phyloP scores from a whole-genome alignment of 768 basidiomycete genomes.

The Sporobolomyces roseus region DNA sequence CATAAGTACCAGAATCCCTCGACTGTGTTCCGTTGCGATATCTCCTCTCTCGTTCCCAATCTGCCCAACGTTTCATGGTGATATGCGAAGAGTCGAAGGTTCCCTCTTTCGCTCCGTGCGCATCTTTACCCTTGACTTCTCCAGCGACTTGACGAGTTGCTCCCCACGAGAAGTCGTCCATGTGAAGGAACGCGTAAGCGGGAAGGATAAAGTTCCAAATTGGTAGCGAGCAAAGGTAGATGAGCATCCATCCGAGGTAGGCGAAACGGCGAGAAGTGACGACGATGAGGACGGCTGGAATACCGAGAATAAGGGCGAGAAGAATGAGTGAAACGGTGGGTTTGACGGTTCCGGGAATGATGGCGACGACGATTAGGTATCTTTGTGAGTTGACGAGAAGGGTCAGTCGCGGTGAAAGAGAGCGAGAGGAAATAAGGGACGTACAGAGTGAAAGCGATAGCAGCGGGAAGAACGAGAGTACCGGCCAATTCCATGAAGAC shows the following conservation, averaged over 20 bases:
- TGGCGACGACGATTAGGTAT: slow-evolving; percentile 72
- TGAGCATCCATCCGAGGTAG: slow-evolving; percentile 76
- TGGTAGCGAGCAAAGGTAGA: slow-evolving; percentile 81
- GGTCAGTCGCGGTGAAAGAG: background rate
- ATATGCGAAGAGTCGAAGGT: slow-evolving; percentile 95
- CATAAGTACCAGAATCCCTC: slow-evolving; percentile 65
- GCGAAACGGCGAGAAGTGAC: slow-evolving; percentile 89
- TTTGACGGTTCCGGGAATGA: slow-evolving; percentile 74
- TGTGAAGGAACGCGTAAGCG: slow-evolving; percentile 91
- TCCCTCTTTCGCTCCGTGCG: slow-evolving; percentile 90
- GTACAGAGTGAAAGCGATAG: slow-evolving; percentile 79
- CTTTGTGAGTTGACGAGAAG: background rate
- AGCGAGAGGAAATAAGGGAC: too few relatives aligned
- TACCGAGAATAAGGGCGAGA: slow-evolving; percentile 87
- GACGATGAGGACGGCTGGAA: slow-evolving; percentile 91
- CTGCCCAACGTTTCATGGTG: slow-evolving; percentile 98
- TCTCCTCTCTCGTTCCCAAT: slow-evolving; percentile 90
- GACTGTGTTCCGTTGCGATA: slow-evolving; percentile 54
- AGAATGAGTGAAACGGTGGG: slow-evolving; percentile 79
- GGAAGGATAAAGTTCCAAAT: slow-evolving; percentile 97
- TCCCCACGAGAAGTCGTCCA: slow-evolving; percentile 96
- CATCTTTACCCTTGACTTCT: slow-evolving; percentile 58
- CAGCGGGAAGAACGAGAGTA: slow-evolving; percentile 92
- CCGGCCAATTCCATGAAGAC: slow-evolving; percentile 91
- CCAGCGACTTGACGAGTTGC: slow-evolving; percentile 79